A percentile compares a stretch with the other conserved stretches of the same genome.
Evolutionary conservation across 2,329 filamentous ascomycete species (phyloP).

Genomic region (Alternaria solani): DNA sequence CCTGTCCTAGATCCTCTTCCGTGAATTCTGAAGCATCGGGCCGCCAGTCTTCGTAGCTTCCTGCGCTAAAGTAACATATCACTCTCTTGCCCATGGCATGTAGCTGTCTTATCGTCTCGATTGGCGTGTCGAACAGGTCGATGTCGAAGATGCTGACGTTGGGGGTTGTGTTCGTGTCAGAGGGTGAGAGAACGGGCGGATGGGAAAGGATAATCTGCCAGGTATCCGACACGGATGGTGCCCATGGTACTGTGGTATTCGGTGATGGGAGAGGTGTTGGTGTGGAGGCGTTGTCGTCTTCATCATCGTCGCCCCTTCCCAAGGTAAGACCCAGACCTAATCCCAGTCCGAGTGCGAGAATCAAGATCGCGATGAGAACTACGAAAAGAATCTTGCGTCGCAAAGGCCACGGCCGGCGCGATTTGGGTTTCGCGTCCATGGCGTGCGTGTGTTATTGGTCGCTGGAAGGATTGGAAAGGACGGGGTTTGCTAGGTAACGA

Average conservation of each 20-base stretch:
- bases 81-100: slow-evolving; percentile 65
- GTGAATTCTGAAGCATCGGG: slow-evolving; percentile 65
- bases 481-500: neutral
- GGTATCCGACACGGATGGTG: slow-evolving; percentile 60
- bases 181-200: slow-evolving; percentile 33
- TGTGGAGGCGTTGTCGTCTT: slow-evolving; percentile 29
- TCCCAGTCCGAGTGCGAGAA: slow-evolving; percentile 62
- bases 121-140: slow-evolving; percentile 63
- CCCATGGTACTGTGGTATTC: slow-evolving; percentile 55
- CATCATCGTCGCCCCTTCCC: slow-evolving; percentile 34
- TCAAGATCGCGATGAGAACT: slow-evolving; percentile 54
- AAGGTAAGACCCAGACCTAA: slow-evolving; percentile 64
- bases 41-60: slow-evolving; percentile 71
- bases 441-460: neutral
- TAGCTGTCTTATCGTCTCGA: slow-evolving; percentile 57
- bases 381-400: slow-evolving; percentile 40
- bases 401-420: slow-evolving; percentile 26
- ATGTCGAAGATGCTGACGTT: slow-evolving; percentile 69
- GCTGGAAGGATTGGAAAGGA: neutral
- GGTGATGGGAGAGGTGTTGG: slow-evolving; percentile 33
- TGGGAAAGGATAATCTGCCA: slow-evolving; percentile 70
- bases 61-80: slow-evolving; percentile 79
- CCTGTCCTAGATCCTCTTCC: slow-evolving; percentile 64
- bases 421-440: slow-evolving; percentile 21
- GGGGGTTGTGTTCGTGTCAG: slow-evolving; percentile 51